Base-by-base conservation (phyloP, 2,329 filamentous ascomycete genomes). In the Calonectria pseudoreteaudii region DNA sequence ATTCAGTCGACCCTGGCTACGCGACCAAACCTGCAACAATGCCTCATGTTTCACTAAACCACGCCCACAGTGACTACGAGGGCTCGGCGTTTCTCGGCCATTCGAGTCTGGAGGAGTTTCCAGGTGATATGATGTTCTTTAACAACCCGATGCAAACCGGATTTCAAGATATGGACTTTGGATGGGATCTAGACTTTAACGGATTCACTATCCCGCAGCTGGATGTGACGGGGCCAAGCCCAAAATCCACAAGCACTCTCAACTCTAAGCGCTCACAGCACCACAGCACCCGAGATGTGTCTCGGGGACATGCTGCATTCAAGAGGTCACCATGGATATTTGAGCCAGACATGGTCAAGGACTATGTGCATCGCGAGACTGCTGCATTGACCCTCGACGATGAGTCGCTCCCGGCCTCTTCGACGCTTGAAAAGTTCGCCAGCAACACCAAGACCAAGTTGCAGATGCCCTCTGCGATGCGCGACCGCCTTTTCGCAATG, bases 401-500 rank as follows among this genome's bases (percentile, higher is more conserved):
- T 34, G 65, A 74, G 70, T 56, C 60, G 50, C 66, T 71, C 20
- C 64, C 38, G 8, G 36, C 56, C 4, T 71, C 72, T 14, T 68
- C 72, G 6, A 49, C 56, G 5, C 53, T 65, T 20, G 30, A 56
- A 14, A 67, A 71, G 28, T 72, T 68, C 23, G 56, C 68, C 13
- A 64, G 31, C n/a, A 60, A 36, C 49, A 56, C 49, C 26, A 74
- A 68, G 31, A 60, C 62, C 41, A 52, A 56, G 44, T 16, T 41
- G 36, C 56, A 70, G 18, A 72, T 79, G 31, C 68, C 71, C 23
- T 70, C 77, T 16, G 67, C 71, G 50, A 71, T 65, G 34, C 78
- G 78, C 26, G 78, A 80, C 66, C 77, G 76, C 56, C 58, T 80
- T 47, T 80, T 80, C 56, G 77, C 78, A 3, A 77, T 78, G 77